These are phyloP conservation scores for Phyllosticta capitalensis DNA, from an alignment of 2,329 filamentous ascomycete species.

Conservation along the genomic window DNA sequence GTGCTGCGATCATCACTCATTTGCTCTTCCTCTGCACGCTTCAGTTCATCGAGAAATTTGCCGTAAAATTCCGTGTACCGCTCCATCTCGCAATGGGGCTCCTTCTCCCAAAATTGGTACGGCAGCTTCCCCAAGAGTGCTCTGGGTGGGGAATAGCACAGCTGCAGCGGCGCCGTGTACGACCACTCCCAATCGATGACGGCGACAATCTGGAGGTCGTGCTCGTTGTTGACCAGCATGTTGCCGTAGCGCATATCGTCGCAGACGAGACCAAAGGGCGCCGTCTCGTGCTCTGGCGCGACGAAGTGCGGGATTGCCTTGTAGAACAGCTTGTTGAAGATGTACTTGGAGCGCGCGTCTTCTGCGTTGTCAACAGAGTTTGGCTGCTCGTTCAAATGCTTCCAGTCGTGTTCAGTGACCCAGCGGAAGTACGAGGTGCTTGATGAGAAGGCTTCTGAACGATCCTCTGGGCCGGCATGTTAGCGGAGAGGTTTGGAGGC, in stretches of 20 bases:
- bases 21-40: not conserved
- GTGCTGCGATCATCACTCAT: not conserved
- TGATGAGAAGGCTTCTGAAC: conserved; percentile 7
- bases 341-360: conserved; percentile 19
- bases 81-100: not conserved
- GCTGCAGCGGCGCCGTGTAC: conserved; percentile 15
- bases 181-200: conserved; percentile 20
- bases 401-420: conserved; percentile 16
- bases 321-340: conserved; percentile 15
- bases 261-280: conserved; percentile 13
- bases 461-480: not conserved
- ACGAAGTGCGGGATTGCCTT: conserved; percentile 14
- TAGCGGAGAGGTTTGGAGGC: not conserved
- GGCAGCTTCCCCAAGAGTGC: conserved; percentile 11
- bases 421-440: conserved; percentile 15
- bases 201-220: conserved; percentile 15
- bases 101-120: not conserved
- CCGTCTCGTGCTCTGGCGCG: conserved; percentile 1
- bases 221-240: conserved; percentile 16
- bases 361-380: conserved; percentile 17
- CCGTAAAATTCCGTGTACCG: conserved; percentile 6
- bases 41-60: conserved; percentile 11
- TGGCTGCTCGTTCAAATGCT: conserved; percentile 17
- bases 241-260: conserved; percentile 18
- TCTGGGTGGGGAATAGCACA: conserved; percentile 14